A percentile compares a stretch with the other conserved stretches of the same genome.
Conservation (phyloP, 1,284 basidiomycete species). For the Tilletiopsis washingtonensis region DNA sequence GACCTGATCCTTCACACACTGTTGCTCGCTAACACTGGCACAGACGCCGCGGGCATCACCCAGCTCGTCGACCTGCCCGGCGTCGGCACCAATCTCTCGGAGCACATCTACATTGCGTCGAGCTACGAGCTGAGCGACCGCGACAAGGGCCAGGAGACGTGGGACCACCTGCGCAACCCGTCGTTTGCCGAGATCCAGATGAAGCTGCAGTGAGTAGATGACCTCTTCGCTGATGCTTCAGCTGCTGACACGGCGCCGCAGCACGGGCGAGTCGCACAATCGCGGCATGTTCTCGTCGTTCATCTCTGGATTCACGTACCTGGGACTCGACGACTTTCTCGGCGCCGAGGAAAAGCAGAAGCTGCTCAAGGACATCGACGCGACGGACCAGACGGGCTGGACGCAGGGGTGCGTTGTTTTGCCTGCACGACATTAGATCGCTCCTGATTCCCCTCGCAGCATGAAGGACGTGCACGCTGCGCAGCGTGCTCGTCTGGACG, state of each 20-base stretch:
- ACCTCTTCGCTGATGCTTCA: not conserved
- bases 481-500: conserved; percentile 20
- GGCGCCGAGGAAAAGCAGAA: conserved; percentile 15
- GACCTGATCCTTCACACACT: no score
- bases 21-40: no score
- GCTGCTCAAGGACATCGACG: conserved; percentile 16
- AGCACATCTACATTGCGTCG: conserved; percentile 49
- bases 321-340: conserved; percentile 24
- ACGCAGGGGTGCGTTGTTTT: no score
- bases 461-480: conserved; percentile 22
- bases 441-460: no score
- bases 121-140: conserved; percentile 32
- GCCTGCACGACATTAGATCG: no score
- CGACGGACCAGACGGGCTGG: conserved; percentile 12
- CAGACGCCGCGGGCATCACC: conserved; percentile 14
- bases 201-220: conserved; percentile 16
- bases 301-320: conserved; percentile 29
- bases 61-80: conserved; percentile 49
- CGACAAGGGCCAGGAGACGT: conserved; percentile 27
- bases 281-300: conserved; percentile 29
- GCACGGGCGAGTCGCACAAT: conserved; percentile 15
- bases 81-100: conserved; percentile 55
- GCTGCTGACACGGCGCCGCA: not conserved
- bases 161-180: conserved; percentile 31
- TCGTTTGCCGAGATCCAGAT: conserved; percentile 31